Evolutionary conservation across 169 alveolate species (phyloP), one percentile per base, ranked within the genome.

Genomic region (Cryptosporidium felis): DNA sequence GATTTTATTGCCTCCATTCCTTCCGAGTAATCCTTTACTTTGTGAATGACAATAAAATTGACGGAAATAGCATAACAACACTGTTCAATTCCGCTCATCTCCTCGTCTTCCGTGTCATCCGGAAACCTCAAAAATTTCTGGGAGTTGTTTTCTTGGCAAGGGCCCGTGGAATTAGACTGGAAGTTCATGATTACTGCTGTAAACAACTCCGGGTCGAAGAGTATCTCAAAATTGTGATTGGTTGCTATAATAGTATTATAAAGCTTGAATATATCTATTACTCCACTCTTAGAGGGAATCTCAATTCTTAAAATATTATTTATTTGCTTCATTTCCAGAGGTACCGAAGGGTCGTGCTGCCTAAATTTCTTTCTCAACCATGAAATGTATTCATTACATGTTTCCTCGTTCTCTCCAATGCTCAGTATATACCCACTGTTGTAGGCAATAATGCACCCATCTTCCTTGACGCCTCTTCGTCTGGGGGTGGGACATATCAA

Each of bases 401-500:
- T 74, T 16, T 74, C 85, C 67, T 74, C 85, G 46, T 53, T 74
- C 59, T 74, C 85, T 18, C 85, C 85, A 51, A 53, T 41, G 21
- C 85, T 45, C 44, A 74, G 14, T 16, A 74, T 74, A 56, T 74
- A 74, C 60, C 85, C 85, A 74, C 74, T 74, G 26, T 74, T 74
- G 23, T 74, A 74, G 5, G 85, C 85, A 6, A 74, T 41, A 18
- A 74, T 49, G 34, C 63, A 74, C 45, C 85, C 85, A n/a, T 74
- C 85, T 42, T 74, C 85, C 42, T 74, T 74, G 34, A 74, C 59
- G n/a, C 85, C 85, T 21, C 85, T 49, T n/a, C 85, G 46, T 56
- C 85, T 74, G 21, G 85, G 85, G 21, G 85, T 45, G 5, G 85
- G 85, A 30, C 85, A 74, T 14, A 74, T 41, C 23, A 74, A 14